Evolutionary conservation across 495 filamentous ascomycete species (phyloP).

Genomic region (Daldinia loculata): DNA sequence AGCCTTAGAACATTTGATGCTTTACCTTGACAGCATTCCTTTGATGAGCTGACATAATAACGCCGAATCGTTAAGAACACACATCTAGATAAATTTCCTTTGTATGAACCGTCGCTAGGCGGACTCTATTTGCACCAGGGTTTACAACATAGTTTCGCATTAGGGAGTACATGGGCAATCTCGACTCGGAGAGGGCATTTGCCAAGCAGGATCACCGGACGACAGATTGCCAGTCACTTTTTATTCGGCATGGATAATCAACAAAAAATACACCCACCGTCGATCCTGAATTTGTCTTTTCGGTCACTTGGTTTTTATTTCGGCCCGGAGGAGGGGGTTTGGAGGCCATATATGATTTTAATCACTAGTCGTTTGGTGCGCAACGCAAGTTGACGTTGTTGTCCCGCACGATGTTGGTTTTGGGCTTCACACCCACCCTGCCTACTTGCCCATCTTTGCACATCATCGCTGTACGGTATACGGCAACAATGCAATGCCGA

Average conservation of each 20-base stretch:
- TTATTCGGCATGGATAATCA: slow-evolving; percentile 15
- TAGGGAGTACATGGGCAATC: slow-evolving; percentile 27
- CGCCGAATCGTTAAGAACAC: slow-evolving; percentile 18
- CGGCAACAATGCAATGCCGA: neutral
- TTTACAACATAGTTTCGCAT: slow-evolving; percentile 36
- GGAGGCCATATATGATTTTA: slow-evolving; percentile 24
- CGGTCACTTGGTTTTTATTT: slow-evolving; percentile 26
- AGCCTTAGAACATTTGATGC: slow-evolving; percentile 3
- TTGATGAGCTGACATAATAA: slow-evolving; percentile 6
- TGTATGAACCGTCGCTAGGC: slow-evolving; percentile 37
- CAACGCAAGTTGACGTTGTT: slow-evolving; percentile 1
- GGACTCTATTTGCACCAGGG: slow-evolving; percentile 20
- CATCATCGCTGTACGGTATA: slow-evolving; percentile 1
- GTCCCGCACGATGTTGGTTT: neutral
- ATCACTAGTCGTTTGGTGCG: slow-evolving; percentile 21
- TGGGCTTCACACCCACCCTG: neutral
- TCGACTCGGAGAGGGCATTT: slow-evolving; percentile 15
- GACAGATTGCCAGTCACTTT: neutral
- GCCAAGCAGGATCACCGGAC: slow-evolving; percentile 9
- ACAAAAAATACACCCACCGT: neutral
- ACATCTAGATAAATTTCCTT: slow-evolving; percentile 39
- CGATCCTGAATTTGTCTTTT: slow-evolving; percentile 24
- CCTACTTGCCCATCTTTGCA: neutral
- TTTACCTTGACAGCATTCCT: slow-evolving; percentile 1
- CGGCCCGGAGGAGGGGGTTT: slow-evolving; percentile 3